phyloP scores from a whole-genome alignment of 225 moss, liverwort and hornwort species.

The Bryoerythrophyllum caledonicum region DNA sequence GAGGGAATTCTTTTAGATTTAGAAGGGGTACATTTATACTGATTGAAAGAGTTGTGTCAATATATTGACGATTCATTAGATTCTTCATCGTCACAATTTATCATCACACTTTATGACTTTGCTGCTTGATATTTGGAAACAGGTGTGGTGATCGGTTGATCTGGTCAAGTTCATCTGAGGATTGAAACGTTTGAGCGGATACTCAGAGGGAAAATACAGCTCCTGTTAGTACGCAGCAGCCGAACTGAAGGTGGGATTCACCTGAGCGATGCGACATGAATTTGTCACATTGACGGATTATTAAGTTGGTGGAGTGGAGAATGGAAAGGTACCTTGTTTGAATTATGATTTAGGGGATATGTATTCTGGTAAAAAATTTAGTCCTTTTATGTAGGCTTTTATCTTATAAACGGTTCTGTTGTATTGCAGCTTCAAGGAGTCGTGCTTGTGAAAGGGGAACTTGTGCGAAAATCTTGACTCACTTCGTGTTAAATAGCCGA shows the following conservation, averaged over 20 bases:
- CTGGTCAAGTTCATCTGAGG: constrained; percentile 13
- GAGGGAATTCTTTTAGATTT: neutral
- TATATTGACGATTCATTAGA: neutral
- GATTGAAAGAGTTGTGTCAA: neutral
- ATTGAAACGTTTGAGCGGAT: constrained; percentile 9
- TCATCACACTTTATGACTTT: constrained; percentile 13
- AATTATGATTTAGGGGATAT: constrained; percentile 11
- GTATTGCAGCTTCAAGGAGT: constrained; percentile 31
- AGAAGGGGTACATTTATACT: neutral
- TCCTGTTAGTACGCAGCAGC: constrained; percentile 5
- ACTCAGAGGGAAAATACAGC: constrained; percentile 19
- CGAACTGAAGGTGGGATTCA: constrained; percentile 25
- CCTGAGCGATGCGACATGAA: constrained; percentile 13
- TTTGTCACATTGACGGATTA: constrained; percentile 27
- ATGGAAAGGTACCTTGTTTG: constrained; percentile 31
- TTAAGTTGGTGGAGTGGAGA: constrained; percentile 28
- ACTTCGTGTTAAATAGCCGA: constrained; percentile 2
- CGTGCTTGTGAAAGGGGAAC: constrained; percentile 15
- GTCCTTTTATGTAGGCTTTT: constrained; percentile 6
- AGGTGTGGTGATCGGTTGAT: constrained; percentile 30
- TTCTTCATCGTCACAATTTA: constrained; percentile 3
- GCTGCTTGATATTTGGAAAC: constrained; percentile 23
- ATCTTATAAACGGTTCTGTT: constrained; percentile 21
- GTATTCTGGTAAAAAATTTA: neutral
- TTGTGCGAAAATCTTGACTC: constrained; percentile 5